Evolutionary conservation across 2,329 filamentous ascomycete species (phyloP).

Genomic region (Rutstroemia sydowiana): DNA sequence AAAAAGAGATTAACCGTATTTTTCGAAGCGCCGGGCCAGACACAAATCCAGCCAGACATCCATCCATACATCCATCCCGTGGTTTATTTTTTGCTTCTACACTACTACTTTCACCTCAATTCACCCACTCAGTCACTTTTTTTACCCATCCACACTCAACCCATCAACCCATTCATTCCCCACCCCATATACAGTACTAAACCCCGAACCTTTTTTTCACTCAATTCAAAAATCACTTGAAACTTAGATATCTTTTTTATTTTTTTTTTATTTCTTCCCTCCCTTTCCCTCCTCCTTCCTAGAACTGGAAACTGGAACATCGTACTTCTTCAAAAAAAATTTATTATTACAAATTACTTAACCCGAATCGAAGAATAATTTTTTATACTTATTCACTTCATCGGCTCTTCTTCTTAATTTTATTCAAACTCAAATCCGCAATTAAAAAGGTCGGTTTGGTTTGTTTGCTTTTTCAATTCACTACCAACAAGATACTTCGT

Average conservation of each 20-base stretch:
- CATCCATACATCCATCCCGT: too few species aligned
- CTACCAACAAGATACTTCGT: neutral
- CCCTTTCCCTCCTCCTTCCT: neutral
- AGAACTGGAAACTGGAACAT: too few species aligned
- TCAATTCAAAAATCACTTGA: neutral
- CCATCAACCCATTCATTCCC: neutral
- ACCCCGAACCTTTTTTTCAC: neutral
- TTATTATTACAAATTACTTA: too few species aligned
- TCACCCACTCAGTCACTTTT: neutral
- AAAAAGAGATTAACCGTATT: neutral
- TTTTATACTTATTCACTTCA: neutral
- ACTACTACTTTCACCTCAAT: neutral
- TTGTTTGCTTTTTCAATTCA: neutral
- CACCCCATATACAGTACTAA: neutral
- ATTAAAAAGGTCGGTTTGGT: constrained; percentile 18
- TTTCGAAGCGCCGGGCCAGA: too few species aligned
- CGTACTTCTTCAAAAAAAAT: too few species aligned
- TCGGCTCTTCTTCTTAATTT: constrained; percentile 16
- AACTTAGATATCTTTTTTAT: neutral
- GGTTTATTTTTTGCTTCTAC: too few species aligned
- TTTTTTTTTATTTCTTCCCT: neutral
- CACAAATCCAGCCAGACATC: too few species aligned
- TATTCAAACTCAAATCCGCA: constrained; percentile 9
- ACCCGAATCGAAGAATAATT: neutral
- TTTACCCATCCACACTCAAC: neutral